Evolutionary conservation across 192 early-diverging fungal species (phyloP), one percentile per base, ranked within the genome.

Genomic region (Mortierella antarctica): DNA sequence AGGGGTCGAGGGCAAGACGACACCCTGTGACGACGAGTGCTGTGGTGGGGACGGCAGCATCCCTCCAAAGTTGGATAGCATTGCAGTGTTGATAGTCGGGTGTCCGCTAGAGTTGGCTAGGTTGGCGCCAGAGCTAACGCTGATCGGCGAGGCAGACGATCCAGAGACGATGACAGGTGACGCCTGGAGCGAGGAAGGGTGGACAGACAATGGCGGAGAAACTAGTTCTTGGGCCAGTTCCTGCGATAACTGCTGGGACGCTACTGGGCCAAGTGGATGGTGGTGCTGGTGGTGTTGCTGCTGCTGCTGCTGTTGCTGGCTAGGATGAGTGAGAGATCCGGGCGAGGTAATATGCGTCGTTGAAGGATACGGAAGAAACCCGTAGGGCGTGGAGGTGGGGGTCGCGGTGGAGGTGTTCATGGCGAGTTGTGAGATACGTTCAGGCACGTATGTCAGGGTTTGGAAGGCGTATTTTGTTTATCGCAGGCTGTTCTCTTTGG

Each of bases 61-160:
- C 10, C 45, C 39, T 21, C 61, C 48, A 64, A 55, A 76, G 58
- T 44, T 58, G 8, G 60, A n/a, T 31, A 76, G 65, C 53, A 76
- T 76, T 0, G 59, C 55, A 8, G 74, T 76, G 55, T 76, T 76
- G 60, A 76, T 76, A 31, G 74, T 67, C 15, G 74, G 74, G 41
- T 68, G 74, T 15, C 73, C 73, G 39, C 46, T 48, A 67, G 54
- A 50, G 45, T 42, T 54, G 20, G 14, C 47, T 18, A 58, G 56
- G 20, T 44, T 65, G 55, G 48, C 12, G 47, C 21, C 52, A 42
- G 69, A 15, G 40, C 72, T 74, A 18, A 67, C 73, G 18, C 57
- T 67, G 58, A 74, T 62, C 17, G 73, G 58, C 51, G 73, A 67
- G 4, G 65, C 21, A n/a, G 65, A 56, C 20, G 73, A 67, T 53